Conservation (phyloP, 306 rosid species). For the Quercus agrifolia region DNA sequence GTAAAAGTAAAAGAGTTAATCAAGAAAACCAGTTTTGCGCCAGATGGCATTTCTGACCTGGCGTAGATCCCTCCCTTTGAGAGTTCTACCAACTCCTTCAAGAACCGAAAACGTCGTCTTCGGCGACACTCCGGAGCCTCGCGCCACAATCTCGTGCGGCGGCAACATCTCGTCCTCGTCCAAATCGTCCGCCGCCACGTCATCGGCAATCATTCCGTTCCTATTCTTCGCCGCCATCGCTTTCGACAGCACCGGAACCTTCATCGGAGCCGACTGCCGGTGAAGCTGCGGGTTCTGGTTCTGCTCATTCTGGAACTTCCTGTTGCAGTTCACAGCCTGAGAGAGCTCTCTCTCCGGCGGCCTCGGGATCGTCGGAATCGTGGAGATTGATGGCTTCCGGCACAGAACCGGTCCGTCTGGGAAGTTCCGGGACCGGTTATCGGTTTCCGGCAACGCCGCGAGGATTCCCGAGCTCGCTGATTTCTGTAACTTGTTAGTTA, state of each 20-base stretch:
- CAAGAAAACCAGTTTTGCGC: slow-evolving; percentile 85
- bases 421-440: neutral
- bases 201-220: slow-evolving; percentile 21
- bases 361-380: slow-evolving; percentile 59
- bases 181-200: slow-evolving; percentile 31
- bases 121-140: slow-evolving; percentile 68
- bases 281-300: neutral
- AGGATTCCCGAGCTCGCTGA: slow-evolving; percentile 57
- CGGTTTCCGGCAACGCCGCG: slow-evolving; percentile 39
- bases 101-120: slow-evolving; percentile 73
- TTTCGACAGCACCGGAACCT: slow-evolving; percentile 54
- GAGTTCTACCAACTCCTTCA: slow-evolving; percentile 90
- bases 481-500: slow-evolving; percentile 8
- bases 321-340: slow-evolving; percentile 35
- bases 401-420: slow-evolving; percentile 34
- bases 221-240: slow-evolving; percentile 25
- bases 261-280: slow-evolving; percentile 66
- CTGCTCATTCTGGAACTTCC: slow-evolving; percentile 33
- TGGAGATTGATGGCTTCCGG: slow-evolving; percentile 35
- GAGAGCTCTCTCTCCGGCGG: slow-evolving; percentile 33
- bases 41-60: slow-evolving; percentile 82
- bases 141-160: slow-evolving; percentile 75
- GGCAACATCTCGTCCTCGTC: slow-evolving; percentile 60
- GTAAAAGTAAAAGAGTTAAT: slow-evolving; percentile 13
- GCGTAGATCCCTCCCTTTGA: slow-evolving; percentile 88